Percentiles rank a stretch among this genome's conserved stretches.
These are phyloP conservation scores for Lachnellula arida DNA, from an alignment of 2,329 filamentous ascomycete species.

Conservation along the genomic window DNA sequence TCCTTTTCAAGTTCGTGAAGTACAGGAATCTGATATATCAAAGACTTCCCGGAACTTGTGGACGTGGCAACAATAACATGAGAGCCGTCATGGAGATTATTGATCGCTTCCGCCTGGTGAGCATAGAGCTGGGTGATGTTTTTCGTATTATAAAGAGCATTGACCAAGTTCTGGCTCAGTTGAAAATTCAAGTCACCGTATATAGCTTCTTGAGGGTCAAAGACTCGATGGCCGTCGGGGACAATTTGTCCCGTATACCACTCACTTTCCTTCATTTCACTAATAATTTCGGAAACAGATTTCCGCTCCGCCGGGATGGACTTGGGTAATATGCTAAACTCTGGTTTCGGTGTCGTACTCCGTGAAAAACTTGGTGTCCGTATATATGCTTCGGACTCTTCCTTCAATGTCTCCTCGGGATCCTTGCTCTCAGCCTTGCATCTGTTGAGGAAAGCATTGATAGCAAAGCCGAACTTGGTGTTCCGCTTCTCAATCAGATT, in stretches of 20 bases:
- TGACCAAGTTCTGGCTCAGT: slow-evolving; percentile 88
- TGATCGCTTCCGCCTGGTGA: slow-evolving; percentile 92
- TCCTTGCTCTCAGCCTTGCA: slow-evolving; percentile 63
- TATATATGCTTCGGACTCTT: slow-evolving; percentile 54
- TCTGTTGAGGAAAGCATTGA: slow-evolving; percentile 71
- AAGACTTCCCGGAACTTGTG: slow-evolving; percentile 91
- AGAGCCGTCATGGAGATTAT: slow-evolving; percentile 72
- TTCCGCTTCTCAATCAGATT: slow-evolving; percentile 86
- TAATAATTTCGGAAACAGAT: slow-evolving; percentile 76
- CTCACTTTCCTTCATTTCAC: slow-evolving; percentile 72
- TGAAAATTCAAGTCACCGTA: slow-evolving; percentile 82
- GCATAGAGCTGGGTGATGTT: slow-evolving; percentile 82
- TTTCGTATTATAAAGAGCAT: slow-evolving; percentile 88
- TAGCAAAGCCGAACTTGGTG: slow-evolving; percentile 70
- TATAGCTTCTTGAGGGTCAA: slow-evolving; percentile 76
- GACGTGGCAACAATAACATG: slow-evolving; percentile 93
- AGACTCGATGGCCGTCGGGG: slow-evolving; percentile 85
- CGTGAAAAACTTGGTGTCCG: slow-evolving; percentile 52
- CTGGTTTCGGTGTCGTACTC: slow-evolving; percentile 31
- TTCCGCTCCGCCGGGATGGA: slow-evolving; percentile 77
- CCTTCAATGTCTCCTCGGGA: slow-evolving; percentile 59
- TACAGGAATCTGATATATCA: slow-evolving; percentile 97
- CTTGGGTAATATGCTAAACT: slow-evolving; percentile 51
- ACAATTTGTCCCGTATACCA: slow-evolving; percentile 95
- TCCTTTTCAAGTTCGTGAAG: slow-evolving; percentile 81